A percentile compares a stretch with the other conserved stretches of the same genome.
Evolutionary conservation across 768 basidiomycete genomes (phyloP).

Genomic region (Amanita phalloides): DNA sequence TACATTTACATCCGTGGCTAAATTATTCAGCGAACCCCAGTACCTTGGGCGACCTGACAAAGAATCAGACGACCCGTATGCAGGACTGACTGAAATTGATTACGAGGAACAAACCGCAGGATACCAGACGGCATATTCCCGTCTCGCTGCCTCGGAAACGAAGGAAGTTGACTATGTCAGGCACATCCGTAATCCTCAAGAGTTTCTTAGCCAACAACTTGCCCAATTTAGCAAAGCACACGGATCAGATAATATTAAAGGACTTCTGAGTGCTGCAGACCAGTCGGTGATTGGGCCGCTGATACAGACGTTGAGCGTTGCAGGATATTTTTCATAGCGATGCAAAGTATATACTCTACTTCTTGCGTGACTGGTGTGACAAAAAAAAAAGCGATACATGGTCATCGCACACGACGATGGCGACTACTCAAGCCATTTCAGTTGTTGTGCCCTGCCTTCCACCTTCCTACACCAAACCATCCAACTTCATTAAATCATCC

Average conservation of each 20-base stretch:
- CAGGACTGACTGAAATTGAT: conserved; percentile 68
- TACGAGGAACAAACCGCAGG: conserved; percentile 84
- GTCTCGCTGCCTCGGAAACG: conserved; percentile 72
- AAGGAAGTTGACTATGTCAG: conserved; percentile 48
- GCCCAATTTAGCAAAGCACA: conserved; percentile 24
- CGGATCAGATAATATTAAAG: conserved; percentile 23
- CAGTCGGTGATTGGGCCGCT: conserved; percentile 16
- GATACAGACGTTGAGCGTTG: conserved; percentile 13
- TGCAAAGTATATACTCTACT: background rate
- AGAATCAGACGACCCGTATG: conserved; percentile 36
- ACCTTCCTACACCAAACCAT: conserved; percentile 30
- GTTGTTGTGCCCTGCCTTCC: conserved; percentile 23
- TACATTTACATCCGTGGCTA: conserved; percentile 57
- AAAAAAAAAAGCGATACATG: conserved; percentile 1
- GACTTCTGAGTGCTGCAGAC: conserved; percentile 24
- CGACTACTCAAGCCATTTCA: conserved; percentile 19
- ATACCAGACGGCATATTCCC: conserved; percentile 91
- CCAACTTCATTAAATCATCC: conserved; percentile 11
- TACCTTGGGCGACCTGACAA: conserved; percentile 36
- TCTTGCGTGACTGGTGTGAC: background rate
- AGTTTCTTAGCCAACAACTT: conserved; percentile 39
- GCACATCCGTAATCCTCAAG: conserved; percentile 45
- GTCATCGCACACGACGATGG: conserved; percentile 11
- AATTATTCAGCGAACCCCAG: conserved; percentile 72
- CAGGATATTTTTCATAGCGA: conserved; percentile 15